Conservation (phyloP, 495 filamentous ascomycete genomes). For the Aspergillus haitiensis region DNA sequence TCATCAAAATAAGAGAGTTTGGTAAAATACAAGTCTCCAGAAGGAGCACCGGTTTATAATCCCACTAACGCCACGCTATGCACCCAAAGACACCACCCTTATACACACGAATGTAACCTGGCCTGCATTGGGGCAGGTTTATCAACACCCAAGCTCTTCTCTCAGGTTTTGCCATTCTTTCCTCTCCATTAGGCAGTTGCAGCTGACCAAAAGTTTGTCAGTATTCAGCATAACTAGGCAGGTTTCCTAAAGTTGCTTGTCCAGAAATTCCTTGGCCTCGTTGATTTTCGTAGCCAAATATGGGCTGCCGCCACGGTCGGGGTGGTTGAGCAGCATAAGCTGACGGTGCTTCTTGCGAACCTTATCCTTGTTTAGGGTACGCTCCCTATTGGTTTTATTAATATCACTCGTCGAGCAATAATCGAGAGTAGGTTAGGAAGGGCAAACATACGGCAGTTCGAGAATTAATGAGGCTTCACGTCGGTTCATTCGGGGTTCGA, state of each 20-base stretch:
- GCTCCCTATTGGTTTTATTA: constrained; percentile 60
- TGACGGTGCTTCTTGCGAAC: constrained; percentile 94
- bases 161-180: constrained; percentile 1
- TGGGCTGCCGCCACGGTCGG: constrained; percentile 93
- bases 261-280: constrained; percentile 94
- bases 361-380: constrained; percentile 82
- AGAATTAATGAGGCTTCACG: constrained; percentile 90
- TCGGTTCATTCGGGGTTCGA: constrained; percentile 89
- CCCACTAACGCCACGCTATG: constrained; percentile 51
- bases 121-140: neutral
- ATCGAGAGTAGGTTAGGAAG: neutral
- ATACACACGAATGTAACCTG: constrained; percentile 18
- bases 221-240: neutral
- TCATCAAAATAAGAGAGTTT: constrained; percentile 35
- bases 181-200: neutral
- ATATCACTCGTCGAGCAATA: constrained; percentile 4
- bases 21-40: constrained; percentile 30
- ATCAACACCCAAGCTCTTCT: neutral
- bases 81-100: constrained; percentile 33
- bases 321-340: constrained; percentile 97
- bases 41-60: constrained; percentile 30
- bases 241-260: constrained; percentile 58
- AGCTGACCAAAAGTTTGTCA: neutral
- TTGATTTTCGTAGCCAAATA: constrained; percentile 97
- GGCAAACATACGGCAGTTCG: constrained; percentile 71